Conservation (phyloP, 805 yeast species). For the Saturnispora kantuleensis region DNA sequence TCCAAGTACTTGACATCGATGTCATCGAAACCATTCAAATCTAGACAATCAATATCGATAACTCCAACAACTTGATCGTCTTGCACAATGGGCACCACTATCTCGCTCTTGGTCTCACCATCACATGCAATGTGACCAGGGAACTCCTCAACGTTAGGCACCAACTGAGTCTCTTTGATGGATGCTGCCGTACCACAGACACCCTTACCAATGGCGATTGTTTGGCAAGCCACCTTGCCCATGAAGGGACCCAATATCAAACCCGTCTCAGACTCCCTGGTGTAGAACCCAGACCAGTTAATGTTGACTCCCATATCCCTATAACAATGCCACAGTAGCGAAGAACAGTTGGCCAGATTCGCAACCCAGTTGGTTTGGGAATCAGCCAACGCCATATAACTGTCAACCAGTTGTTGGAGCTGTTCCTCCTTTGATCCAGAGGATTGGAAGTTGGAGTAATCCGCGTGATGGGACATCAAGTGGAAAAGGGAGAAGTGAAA, state of each 20-base stretch:
- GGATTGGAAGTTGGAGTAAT: slow-evolving; percentile 44
- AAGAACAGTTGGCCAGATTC: slow-evolving; percentile 77
- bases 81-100: slow-evolving; percentile 68
- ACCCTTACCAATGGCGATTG: slow-evolving; percentile 67
- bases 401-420: slow-evolving; percentile 45
- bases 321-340: slow-evolving; percentile 83
- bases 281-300: slow-evolving; percentile 94
- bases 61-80: slow-evolving; percentile 54
- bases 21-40: slow-evolving; percentile 54
- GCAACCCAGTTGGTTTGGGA: slow-evolving; percentile 80
- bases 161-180: slow-evolving; percentile 53
- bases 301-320: slow-evolving; percentile 43
- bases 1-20: slow-evolving; percentile 53
- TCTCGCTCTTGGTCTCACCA: slow-evolving; percentile 87
- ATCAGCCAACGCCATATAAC: slow-evolving; percentile 54
- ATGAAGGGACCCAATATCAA: slow-evolving; percentile 86
- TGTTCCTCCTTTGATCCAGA: slow-evolving; percentile 38
- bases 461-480: slow-evolving; percentile 54
- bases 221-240: slow-evolving; percentile 94
- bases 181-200: slow-evolving; percentile 87
- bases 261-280: slow-evolving; percentile 30
- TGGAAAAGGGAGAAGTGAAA: not conserved
- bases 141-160: slow-evolving; percentile 62
- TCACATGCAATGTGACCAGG: slow-evolving; percentile 98
- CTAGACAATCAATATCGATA: slow-evolving; percentile 75